These are phyloP conservation scores for Globisporangium orthogonon DNA, from an alignment of 352 stramenopile genomes.

Conservation along the genomic window DNA sequence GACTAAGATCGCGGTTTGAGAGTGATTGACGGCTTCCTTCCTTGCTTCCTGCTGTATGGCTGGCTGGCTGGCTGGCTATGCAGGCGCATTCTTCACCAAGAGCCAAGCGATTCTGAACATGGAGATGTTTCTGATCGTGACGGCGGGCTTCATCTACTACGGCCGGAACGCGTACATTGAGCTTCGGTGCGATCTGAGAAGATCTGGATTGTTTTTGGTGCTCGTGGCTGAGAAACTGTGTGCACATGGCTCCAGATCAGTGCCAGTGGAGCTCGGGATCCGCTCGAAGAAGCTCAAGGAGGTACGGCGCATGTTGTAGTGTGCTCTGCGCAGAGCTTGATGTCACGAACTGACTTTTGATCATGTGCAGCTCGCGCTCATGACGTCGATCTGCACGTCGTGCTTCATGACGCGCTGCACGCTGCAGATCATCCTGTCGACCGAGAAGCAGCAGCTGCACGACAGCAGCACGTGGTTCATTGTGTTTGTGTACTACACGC, in stretches of 20 bases:
- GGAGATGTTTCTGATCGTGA: conserved; percentile 76
- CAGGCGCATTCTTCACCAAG: conserved; percentile 77
- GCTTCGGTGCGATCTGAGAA: conserved; percentile 32
- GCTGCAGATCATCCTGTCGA: conserved; percentile 67
- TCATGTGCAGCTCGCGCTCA: conserved; percentile 37
- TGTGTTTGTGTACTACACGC: conserved; percentile 73
- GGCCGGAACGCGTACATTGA: conserved; percentile 77
- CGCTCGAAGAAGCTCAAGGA: conserved; percentile 82
- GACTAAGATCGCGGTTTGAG: no score
- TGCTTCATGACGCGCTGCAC: conserved; percentile 73
- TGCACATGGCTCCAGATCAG: conserved; percentile 28
- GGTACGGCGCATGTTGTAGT: conserved; percentile 7
- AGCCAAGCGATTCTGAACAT: conserved; percentile 78
- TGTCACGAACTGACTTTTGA: not conserved
- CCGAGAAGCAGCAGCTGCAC: conserved; percentile 65
- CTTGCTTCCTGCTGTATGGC: no score
- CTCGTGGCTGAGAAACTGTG: not conserved
- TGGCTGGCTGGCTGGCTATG: not conserved
- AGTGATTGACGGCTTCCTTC: no score
- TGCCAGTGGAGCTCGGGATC: conserved; percentile 78
- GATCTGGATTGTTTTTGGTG: no score
- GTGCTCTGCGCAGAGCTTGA: not conserved
- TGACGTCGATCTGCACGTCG: conserved; percentile 79
- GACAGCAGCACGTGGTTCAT: conserved; percentile 74
- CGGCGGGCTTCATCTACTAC: conserved; percentile 68